Base-by-base conservation (phyloP, 495 filamentous ascomycete genomes). In the Tuber magnatum region DNA sequence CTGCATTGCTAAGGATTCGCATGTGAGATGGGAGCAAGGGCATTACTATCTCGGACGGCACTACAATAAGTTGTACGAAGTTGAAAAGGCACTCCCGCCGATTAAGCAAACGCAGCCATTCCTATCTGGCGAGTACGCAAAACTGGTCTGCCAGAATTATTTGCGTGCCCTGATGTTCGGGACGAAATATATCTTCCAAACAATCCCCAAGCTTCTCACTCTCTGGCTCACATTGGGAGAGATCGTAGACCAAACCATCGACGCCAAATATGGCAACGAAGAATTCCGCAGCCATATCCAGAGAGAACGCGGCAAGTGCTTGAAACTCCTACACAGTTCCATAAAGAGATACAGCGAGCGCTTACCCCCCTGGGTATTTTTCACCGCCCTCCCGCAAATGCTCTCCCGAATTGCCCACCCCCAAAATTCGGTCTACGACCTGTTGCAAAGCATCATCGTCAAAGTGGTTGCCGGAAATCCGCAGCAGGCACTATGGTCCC, bases 1-100 rank as follows among this genome's bases (percentile, higher is more conserved):
- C 82, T 90, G 91, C 61, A 86, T 90, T 75, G 94, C 93, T 61
- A 77, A 77, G 74, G 48, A 38, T 46, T 73, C 73, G 42, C 80
- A 78, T 76, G 38, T 68, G 10, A 90, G 89, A 76, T 99, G 94
- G 94, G 96, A 99, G 80, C 97, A 97, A 84, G 94, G 92, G 0
- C 92, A 97, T 83, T 98, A 97, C 83, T 97, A 97, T 84, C 87
- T 99, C 28, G 95, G 95, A 20, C 94, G 94, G 74, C 92, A 98
- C 84, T 99, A 98, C 86, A 97, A 97, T 82, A 99, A 97, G 82
- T 88, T 98, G 24, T 86, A 97, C 32, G 94, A 98, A 79, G 91
- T 92, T 0, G 93, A 98, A 81, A 94, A 92, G 82, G 86, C 87
- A 14, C 88, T 97, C 68, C 89, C 91, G 14, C 86, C 88, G 48